Base-by-base conservation (phyloP, 2,329 filamentous ascomycete genomes). In the Talaromyces marneffei region DNA sequence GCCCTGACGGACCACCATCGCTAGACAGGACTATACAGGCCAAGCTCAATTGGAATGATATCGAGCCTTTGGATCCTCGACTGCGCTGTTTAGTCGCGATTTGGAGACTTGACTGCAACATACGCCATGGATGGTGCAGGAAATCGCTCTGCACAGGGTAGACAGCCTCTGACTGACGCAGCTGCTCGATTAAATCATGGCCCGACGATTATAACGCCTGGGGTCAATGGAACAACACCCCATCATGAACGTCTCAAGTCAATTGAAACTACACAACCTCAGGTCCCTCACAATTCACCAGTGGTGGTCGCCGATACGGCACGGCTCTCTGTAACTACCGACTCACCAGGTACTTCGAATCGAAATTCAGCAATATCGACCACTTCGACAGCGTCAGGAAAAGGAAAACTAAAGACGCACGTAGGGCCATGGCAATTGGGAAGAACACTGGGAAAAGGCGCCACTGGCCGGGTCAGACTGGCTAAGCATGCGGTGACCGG, bases 401-500 rank as follows among this genome's bases (percentile, higher is more conserved):
- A 79, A 58, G 78, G 81, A 4, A 81, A 82, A 64, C 77, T 82
- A 50, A 86, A 86, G 76, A 90, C 88, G 10, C 88, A 91, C 68
- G 90, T 99, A 68, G 94, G 94, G 0, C 93, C 93, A 66, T 99
- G 94, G 94, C 87, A 93, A 66, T 79, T 99, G 3, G 94, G 94
- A 6, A 91, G 85, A 72, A 96, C 90, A 0, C 82, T 99, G 29
- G 94, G 94, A 0, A 90, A 91, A 68, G 94, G 94, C 2, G 92
- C 92, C 1, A 96, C 91, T 55, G 93, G 92, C 14, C 86, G 91
- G 29, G 94, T 99, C 16, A 85, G 93, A 59, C 80, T 94, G 37
- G 95, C 93, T 23, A 87, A 91, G 65, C 92, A 99, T 77, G 83
- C 82, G 25, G 77, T 85, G 23, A 94, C 91, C 3, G 85, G 89